Base-by-base conservation (phyloP, 768 basidiomycete species). In the Cystobasidium onofrii region DNA sequence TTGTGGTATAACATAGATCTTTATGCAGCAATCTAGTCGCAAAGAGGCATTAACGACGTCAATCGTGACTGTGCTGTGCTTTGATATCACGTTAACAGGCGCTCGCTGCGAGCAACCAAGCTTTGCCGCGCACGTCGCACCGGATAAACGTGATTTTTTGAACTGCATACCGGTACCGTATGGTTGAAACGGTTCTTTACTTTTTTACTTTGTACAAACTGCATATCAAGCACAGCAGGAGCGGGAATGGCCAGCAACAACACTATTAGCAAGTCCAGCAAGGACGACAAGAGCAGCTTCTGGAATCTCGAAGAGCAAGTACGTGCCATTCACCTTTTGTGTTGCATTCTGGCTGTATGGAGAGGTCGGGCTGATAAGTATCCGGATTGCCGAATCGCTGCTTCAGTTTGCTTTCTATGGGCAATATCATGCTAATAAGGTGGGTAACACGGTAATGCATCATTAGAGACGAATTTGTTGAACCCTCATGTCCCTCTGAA, bases 351-450 rank as follows among this genome's bases (percentile, higher is more conserved):
- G 10, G n/a, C 20, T 50, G 20, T 27, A 25, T 29, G 10, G 44
- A 18, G 44, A 18, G 7, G 29, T 36, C 69, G 63, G 63, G 33
- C 33, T 60, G 57, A 34, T 60, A 12, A 31, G 36, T 46, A 41
- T 75, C 29, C 73, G 39, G 54, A 62, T 18, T 23, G 20, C 18
- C 43, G 31, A 27, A 44, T 27, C 33, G 27, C 25, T 64, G 29
- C 52, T 55, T 1, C 54, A 96, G 92, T 85, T 97, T 79, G 84
- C 88, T 29, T 95, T 95, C 84, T 97, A 97, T 80, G 92, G 91
- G 23, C 88, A 92, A 64, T 96, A 96, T 82, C 93, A 96, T 81
- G 84, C 87, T 18, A 88, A 95, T 80, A 86, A 86, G 31, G 82
- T 71, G n/a, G 7, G 54, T n/a, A 3, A 15, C 36, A 15, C 9